Percentiles rank a stretch among this genome's conserved stretches.
Conservation (phyloP, 1,139 yeast species). For the Meyerozyma carpophila region DNA sequence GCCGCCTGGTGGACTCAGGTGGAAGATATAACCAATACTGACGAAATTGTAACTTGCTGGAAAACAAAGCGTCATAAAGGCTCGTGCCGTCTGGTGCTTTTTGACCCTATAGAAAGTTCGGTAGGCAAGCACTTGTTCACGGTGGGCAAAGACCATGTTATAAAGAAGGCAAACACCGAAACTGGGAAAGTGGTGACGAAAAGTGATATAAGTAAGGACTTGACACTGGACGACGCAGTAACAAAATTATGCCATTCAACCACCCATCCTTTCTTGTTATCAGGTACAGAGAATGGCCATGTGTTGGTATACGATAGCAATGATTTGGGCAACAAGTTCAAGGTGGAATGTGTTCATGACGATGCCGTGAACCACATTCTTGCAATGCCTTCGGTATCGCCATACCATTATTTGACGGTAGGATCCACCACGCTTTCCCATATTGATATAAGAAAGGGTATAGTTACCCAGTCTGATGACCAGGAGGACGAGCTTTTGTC, state of each 20-base stretch:
- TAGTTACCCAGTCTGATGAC: conserved; percentile 65
- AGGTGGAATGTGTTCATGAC: conserved; percentile 55
- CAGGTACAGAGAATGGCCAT: conserved; percentile 80
- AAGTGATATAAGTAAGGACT: conserved; percentile 22
- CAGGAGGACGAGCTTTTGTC: conserved; percentile 89
- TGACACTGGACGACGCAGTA: conserved; percentile 31
- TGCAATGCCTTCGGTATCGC: conserved; percentile 60
- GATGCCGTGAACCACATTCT: conserved; percentile 74
- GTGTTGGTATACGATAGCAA: conserved; percentile 58
- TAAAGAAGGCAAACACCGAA: conserved; percentile 67
- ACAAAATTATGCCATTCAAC: conserved; percentile 61
- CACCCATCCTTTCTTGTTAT: conserved; percentile 58
- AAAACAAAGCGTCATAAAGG: conserved; percentile 87
- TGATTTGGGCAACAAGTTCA: conserved; percentile 35
- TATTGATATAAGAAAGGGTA: conserved; percentile 72
- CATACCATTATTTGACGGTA: conserved; percentile 74
- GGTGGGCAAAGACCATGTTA: conserved; percentile 73
- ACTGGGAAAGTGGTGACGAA: conserved; percentile 76
- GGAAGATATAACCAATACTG: conserved; percentile 27
- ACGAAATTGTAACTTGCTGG: conserved; percentile 52
- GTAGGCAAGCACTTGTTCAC: conserved; percentile 57
- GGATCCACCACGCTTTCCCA: conserved; percentile 83
- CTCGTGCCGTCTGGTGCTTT: conserved; percentile 70
- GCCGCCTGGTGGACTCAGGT: conserved; percentile 48
- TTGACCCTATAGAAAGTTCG: conserved; percentile 46